Conservation (phyloP, 305 asterid genomes). For the Plantago coronopus region DNA sequence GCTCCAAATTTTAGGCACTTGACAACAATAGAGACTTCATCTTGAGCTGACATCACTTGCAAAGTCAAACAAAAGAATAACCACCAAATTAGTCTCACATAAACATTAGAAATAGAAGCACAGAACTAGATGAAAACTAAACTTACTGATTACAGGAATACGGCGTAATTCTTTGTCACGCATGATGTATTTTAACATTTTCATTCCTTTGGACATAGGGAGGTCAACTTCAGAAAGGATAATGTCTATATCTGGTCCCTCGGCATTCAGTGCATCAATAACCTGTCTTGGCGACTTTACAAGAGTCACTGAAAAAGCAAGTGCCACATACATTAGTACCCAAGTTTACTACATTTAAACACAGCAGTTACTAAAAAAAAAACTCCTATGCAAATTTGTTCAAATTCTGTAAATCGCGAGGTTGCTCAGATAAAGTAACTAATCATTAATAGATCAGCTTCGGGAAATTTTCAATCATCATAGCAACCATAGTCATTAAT, state of each 20-base stretch:
- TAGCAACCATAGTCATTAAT: background rate
- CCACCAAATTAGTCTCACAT: conserved; percentile 12
- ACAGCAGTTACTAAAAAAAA: conserved; percentile 10
- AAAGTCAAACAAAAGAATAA: conserved; percentile 26
- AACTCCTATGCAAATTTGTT: background rate
- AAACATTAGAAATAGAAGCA: background rate
- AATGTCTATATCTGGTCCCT: conserved; percentile 72
- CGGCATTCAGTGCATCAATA: conserved; percentile 75
- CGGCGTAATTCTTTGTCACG: conserved; percentile 66
- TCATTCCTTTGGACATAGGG: conserved; percentile 72
- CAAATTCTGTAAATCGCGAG: background rate
- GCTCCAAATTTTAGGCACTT: conserved; percentile 97
- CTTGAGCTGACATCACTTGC: conserved; percentile 93
- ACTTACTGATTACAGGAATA: conserved; percentile 83
- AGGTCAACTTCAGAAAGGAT: conserved; percentile 83
- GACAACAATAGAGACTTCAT: conserved; percentile 76
- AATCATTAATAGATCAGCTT: background rate
- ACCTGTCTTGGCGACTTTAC: conserved; percentile 82
- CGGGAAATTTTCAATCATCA: conserved; percentile 1
- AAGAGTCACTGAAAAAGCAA: conserved; percentile 52
- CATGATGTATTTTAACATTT: conserved; percentile 68
- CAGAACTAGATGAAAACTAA: conserved; percentile 1
- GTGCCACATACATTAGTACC: conserved; percentile 12
- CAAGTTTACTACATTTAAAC: conserved; percentile 15
- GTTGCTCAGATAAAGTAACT: background rate